These are phyloP conservation scores for Penicillium sp. DNA, from an alignment of 2,329 filamentous ascomycete species.

Conservation along the genomic window DNA sequence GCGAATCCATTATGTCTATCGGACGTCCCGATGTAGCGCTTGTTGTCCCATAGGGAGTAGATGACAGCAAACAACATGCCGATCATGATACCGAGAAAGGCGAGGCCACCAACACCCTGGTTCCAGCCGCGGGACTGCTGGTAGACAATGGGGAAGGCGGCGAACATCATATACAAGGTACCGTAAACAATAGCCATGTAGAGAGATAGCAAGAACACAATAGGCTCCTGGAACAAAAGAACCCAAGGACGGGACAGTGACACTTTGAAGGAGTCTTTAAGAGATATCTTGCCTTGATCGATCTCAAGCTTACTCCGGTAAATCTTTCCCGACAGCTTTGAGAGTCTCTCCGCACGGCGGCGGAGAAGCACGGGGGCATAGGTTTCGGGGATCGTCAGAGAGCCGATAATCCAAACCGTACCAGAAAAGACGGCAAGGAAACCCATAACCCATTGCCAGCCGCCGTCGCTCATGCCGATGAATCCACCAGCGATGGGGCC, in stretches of 20 bases:
- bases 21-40: slow-evolving; percentile 24
- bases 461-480: slow-evolving; percentile 30
- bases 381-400: slow-evolving; percentile 30
- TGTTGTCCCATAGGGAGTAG: slow-evolving; percentile 29
- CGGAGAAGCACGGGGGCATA: slow-evolving; percentile 34
- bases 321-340: slow-evolving; percentile 26
- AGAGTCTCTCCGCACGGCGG: slow-evolving; percentile 27
- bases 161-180: slow-evolving; percentile 34
- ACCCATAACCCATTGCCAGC: slow-evolving; percentile 33
- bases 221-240: slow-evolving; percentile 33
- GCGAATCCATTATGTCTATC: slow-evolving; percentile 23
- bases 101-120: slow-evolving; percentile 27
- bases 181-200: slow-evolving; percentile 35
- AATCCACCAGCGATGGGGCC: slow-evolving; percentile 34
- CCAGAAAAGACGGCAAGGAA: slow-evolving; percentile 33
- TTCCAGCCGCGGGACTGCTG: slow-evolving; percentile 32
- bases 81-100: slow-evolving; percentile 35
- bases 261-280: slow-evolving; percentile 25
- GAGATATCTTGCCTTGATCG: slow-evolving; percentile 24
- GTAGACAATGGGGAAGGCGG: slow-evolving; percentile 34
- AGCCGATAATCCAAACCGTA: slow-evolving; percentile 29
- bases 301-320: slow-evolving; percentile 29
- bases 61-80: slow-evolving; percentile 30
- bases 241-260: slow-evolving; percentile 32
- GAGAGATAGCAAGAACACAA: slow-evolving; percentile 32